Evolutionary conservation across 176 grass and related monocot species (phyloP), one percentile per base, ranked within the genome.

Genomic region (Typha latifolia): DNA sequence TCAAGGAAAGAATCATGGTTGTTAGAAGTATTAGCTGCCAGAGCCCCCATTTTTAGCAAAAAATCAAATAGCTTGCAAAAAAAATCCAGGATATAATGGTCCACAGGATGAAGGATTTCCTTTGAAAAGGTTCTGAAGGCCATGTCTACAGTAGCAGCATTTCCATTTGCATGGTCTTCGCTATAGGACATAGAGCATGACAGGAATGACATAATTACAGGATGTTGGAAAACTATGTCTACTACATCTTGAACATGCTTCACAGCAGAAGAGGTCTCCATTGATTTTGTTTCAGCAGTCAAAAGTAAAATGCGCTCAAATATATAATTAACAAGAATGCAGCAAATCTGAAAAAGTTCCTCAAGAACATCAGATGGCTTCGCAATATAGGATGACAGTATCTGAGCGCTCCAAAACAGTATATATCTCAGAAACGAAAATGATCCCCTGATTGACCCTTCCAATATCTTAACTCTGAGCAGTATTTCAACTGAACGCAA

Each of bases 371-470:
- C 56, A 62, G 80, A 88, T 81, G 56, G 69, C 31, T 86, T 79
- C 49, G 76, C 52, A 73, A 72, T 69, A 78, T 81, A 82, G 67
- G 80, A 74, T 79, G 71, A 88, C 50, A 85, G 63, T 66, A 81
- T 70, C 63, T 71, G 74, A 82, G 88, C 73, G 43, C 82, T 74
- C 87, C 87, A 96, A 83, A 91, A 96, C 24, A 96, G 84, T 55
- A 79, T 65, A 62, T 72, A 80, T 91, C 80, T 88, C 69, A 91
- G 72, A 77, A 65, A 70, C 49, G 74, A 74, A 64, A 78, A 67
- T 72, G 91, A 56, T 51, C 91, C 87, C 71, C 72, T 77, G 22
- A 68, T 61, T 49, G 77, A 69, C 32, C 85, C 72, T 65, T 82
- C 74, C 69, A 71, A 77, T 68, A 96, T 34, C 79, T 96, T 91